phyloP scores from a whole-genome alignment of 257 asterid genomes.

The Eucommia ulmoides region DNA sequence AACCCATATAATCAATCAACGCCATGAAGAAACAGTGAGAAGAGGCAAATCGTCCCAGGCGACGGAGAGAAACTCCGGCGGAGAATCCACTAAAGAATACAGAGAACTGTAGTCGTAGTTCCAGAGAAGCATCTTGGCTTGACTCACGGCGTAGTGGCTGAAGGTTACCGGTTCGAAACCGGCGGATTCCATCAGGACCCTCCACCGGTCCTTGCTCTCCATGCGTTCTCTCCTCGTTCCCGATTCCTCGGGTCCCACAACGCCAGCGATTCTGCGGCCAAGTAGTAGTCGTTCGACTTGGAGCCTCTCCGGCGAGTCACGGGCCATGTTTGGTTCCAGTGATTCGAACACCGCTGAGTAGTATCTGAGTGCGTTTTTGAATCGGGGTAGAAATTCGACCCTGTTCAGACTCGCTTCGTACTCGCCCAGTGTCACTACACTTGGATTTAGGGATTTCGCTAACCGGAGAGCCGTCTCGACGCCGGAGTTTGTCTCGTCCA shows the following conservation, averaged over 20 bases:
- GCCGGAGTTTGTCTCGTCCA: constrained; percentile 41
- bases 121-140: constrained; percentile 78
- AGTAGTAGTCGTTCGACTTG: constrained; percentile 50
- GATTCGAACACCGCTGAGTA: constrained; percentile 79
- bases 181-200: constrained; percentile 56
- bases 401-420: constrained; percentile 60
- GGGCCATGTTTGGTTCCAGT: constrained; percentile 49
- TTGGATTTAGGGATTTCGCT: constrained; percentile 64
- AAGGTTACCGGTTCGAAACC: constrained; percentile 56
- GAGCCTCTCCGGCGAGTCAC: constrained; percentile 64
- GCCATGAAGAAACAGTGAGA: constrained; percentile 91
- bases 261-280: constrained; percentile 60
- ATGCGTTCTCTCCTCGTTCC: constrained; percentile 39
- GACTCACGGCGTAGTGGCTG: constrained; percentile 90
- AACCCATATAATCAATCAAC: constrained; percentile 31
- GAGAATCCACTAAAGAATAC: constrained; percentile 56
- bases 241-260: constrained; percentile 42
- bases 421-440: constrained; percentile 78
- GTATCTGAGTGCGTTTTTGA: constrained; percentile 59
- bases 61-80: constrained; percentile 68
- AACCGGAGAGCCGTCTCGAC: constrained; percentile 55
- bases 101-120: constrained; percentile 53
- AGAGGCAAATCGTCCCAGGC: constrained; percentile 87
- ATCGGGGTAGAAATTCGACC: constrained; percentile 50
- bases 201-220: constrained; percentile 87